Percentiles rank a stretch among this genome's conserved stretches.
phyloP scores from a whole-genome alignment of 306 rosid genomes.

The Cucurbita maxima region DNA sequence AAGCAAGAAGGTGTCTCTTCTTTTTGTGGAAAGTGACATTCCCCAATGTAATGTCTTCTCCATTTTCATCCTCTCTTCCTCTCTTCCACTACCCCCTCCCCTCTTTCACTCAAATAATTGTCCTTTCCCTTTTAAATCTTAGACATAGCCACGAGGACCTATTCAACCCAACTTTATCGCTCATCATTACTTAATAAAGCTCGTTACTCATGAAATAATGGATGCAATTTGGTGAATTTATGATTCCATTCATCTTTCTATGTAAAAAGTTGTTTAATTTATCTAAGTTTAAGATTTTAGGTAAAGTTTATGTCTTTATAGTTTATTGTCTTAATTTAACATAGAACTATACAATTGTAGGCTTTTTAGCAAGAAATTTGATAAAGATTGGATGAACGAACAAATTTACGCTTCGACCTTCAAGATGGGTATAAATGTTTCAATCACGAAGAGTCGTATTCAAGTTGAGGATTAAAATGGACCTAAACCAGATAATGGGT shows the following conservation, averaged over 20 bases:
- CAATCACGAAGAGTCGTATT: too few relatives aligned
- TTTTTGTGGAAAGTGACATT: conserved; percentile 66
- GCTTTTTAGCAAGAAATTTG: neutral
- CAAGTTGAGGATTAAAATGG: neutral
- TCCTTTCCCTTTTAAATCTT: conserved; percentile 19
- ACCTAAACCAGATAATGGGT: neutral
- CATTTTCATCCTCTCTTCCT: neutral
- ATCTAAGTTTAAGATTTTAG: neutral
- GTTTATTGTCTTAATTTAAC: neutral
- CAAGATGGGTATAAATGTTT: neutral
- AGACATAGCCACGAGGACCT: conserved; percentile 33
- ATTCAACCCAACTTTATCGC: neutral
- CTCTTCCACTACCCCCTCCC: conserved; percentile 14
- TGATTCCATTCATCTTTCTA: too few relatives aligned
- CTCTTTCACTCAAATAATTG: conserved; percentile 43
- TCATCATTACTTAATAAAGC: neutral
- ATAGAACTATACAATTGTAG: neutral
- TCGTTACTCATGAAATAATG: neutral
- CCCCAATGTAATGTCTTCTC: conserved; percentile 6
- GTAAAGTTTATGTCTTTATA: neutral
- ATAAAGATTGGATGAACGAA: too few relatives aligned
- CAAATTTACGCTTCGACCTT: too few relatives aligned
- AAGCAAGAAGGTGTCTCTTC: conserved; percentile 14
- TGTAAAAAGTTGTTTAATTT: too few relatives aligned
- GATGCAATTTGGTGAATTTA: too few relatives aligned